phyloP scores from a whole-genome alignment of 176 grass and related monocot species.

The Pontederia crassipes region DNA sequence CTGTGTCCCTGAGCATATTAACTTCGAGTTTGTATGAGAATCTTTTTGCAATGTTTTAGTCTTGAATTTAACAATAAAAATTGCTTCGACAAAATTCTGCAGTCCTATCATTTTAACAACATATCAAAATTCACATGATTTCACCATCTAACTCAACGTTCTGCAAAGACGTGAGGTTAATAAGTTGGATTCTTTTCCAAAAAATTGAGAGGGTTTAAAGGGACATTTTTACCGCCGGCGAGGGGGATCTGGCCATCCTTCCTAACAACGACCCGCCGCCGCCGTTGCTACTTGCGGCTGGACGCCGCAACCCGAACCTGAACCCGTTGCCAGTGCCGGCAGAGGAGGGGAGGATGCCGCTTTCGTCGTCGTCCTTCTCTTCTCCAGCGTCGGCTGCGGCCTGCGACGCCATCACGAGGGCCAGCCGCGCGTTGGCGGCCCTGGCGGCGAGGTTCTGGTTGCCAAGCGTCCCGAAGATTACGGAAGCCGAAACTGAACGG shows the following conservation, averaged over 20 bases:
- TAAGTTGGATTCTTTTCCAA: neutral
- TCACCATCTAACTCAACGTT: neutral
- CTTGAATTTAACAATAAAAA: too few species aligned
- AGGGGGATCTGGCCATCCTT: constrained; percentile 9
- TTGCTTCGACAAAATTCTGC: too few species aligned
- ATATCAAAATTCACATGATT: too few species aligned
- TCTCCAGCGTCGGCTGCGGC: neutral
- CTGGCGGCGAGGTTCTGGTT: constrained; percentile 26
- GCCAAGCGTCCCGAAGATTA: constrained; percentile 1
- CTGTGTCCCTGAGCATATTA: too few species aligned
- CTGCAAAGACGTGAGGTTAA: neutral
- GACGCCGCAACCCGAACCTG: constrained; percentile 36
- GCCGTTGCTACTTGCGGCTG: constrained; percentile 18
- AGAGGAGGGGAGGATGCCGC: neutral
- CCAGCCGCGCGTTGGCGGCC: constrained; percentile 28
- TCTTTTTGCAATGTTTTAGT: too few species aligned
- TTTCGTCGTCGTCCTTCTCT: constrained; percentile 19
- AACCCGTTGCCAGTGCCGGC: constrained; percentile 19
- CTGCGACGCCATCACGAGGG: constrained; percentile 22
- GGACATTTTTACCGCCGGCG: constrained; percentile 15
- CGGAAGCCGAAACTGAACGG: constrained; percentile 14
- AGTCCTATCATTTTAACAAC: too few species aligned
- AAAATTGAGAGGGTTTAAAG: neutral
- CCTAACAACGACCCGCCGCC: neutral
- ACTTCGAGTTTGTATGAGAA: too few species aligned